Conservation (phyloP, 441 rosid genomes). For the Eugenia klotzschiana region DNA sequence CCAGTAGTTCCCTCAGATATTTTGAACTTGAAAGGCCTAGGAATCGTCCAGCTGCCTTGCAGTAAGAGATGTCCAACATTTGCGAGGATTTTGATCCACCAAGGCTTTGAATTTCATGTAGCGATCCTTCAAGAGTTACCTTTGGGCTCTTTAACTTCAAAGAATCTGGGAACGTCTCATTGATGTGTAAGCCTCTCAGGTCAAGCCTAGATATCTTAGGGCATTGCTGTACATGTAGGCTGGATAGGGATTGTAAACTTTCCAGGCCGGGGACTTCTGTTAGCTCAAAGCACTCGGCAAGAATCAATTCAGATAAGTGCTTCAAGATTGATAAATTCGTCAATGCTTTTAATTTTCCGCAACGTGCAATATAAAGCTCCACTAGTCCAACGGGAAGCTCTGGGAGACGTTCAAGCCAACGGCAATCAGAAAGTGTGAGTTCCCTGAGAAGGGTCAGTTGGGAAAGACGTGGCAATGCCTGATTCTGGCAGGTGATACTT, state of each 20-base stretch:
- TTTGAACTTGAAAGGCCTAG: background rate
- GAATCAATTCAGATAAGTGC: background rate
- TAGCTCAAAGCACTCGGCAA: background rate
- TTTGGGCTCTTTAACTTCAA: background rate
- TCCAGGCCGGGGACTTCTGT: background rate
- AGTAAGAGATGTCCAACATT: background rate
- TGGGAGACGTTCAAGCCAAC: background rate
- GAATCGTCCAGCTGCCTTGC: background rate
- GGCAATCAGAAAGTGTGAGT: background rate
- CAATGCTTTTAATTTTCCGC: background rate
- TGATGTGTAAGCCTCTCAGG: background rate
- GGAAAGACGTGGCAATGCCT: background rate
- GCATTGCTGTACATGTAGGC: background rate
- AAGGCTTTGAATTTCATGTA: background rate
- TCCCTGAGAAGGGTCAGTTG: background rate
- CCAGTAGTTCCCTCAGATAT: rapidly evolving
- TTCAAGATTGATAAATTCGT: background rate
- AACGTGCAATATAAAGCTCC: rapidly evolving
- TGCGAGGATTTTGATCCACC: background rate
- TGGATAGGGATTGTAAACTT: background rate
- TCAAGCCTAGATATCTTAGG: background rate
- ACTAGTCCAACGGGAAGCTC: background rate
- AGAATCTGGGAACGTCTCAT: background rate
- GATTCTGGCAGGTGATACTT: background rate
- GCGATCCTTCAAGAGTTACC: background rate